Conservation (phyloP, 768 basidiomycete species). For the Candolleomyces aberdarensis region DNA sequence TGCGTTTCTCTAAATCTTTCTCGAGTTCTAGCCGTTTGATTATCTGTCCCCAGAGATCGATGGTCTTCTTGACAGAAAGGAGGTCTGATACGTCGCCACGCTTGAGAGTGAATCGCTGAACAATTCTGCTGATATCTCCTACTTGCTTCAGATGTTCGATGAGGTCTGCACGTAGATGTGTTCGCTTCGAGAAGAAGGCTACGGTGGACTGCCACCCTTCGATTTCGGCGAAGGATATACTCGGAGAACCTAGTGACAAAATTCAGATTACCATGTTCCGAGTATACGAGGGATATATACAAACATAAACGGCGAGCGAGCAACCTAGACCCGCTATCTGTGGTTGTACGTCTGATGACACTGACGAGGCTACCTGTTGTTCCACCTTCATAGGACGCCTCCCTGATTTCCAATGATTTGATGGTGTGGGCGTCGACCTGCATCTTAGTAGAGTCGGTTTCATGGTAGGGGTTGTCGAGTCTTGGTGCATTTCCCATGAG, state of each 20-base stretch:
- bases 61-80: constrained; percentile 57
- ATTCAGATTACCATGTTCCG: constrained; percentile 6
- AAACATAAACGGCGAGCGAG: constrained; percentile 77
- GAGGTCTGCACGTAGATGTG: constrained; percentile 66
- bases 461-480: constrained; percentile 54
- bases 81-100: constrained; percentile 68
- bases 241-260: constrained; percentile 64
- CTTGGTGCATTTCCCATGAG: constrained; percentile 78
- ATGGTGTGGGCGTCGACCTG: constrained; percentile 88
- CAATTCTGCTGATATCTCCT: constrained; percentile 72
- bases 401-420: constrained; percentile 82
- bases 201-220: constrained; percentile 74
- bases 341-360: constrained; percentile 72
- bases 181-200: constrained; percentile 58
- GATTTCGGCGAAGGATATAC: constrained; percentile 72
- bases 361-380: constrained; percentile 70
- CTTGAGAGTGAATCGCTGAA: constrained; percentile 72
- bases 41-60: constrained; percentile 57
- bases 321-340: constrained; percentile 73
- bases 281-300: constrained; percentile 31
- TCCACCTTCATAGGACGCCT: constrained; percentile 71
- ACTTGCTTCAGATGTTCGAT: constrained; percentile 48
- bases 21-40: constrained; percentile 52
- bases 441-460: constrained; percentile 61
- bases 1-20: constrained; percentile 43